Percentiles rank a stretch among this genome's conserved stretches.
Evolutionary conservation across 371 early-diverging fungal species (phyloP).

Genomic region (Apophysomyces variabilis): DNA sequence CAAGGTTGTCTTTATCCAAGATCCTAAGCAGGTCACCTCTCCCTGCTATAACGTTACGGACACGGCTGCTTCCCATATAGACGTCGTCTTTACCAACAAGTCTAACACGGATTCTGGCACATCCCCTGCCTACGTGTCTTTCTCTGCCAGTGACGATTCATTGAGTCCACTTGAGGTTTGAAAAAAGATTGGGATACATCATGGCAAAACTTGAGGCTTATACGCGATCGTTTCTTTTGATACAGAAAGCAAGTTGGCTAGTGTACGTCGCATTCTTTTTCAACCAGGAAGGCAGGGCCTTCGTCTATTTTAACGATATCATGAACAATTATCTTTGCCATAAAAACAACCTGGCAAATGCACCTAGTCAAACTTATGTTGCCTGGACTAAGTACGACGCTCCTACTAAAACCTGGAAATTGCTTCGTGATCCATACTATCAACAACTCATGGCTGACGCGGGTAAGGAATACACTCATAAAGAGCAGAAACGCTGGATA

Average conservation of each 20-base stretch:
- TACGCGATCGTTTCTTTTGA: too few relatives aligned
- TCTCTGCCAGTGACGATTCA: conserved; percentile 18
- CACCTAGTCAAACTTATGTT: conserved; percentile 14
- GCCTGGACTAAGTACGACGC: conserved; percentile 27
- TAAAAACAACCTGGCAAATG: conserved; percentile 17
- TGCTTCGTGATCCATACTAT: conserved; percentile 20
- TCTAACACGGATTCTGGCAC: conserved; percentile 8
- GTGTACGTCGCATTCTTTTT: conserved; percentile 25
- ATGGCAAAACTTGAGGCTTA: neutral
- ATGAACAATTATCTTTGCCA: conserved; percentile 23
- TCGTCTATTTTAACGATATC: conserved; percentile 15
- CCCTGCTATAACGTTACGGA: conserved; percentile 23
- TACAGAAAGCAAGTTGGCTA: conserved; percentile 32
- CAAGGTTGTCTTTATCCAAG: conserved; percentile 17
- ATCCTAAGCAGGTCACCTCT: conserved; percentile 24
- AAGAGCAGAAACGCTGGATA: neutral
- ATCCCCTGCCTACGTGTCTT: conserved; percentile 15
- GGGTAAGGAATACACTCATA: conserved; percentile 11
- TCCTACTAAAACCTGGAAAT: conserved; percentile 18
- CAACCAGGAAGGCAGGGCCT: conserved; percentile 20
- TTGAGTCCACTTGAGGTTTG: conserved; percentile 27
- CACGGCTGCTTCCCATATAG: conserved; percentile 14
- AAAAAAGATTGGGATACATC: neutral
- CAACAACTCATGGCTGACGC: conserved; percentile 18
- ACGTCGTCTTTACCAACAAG: conserved; percentile 20